Evolutionary conservation across 192 early-diverging fungal species (phyloP).

Genomic region (Backusella mclennaniae): DNA sequence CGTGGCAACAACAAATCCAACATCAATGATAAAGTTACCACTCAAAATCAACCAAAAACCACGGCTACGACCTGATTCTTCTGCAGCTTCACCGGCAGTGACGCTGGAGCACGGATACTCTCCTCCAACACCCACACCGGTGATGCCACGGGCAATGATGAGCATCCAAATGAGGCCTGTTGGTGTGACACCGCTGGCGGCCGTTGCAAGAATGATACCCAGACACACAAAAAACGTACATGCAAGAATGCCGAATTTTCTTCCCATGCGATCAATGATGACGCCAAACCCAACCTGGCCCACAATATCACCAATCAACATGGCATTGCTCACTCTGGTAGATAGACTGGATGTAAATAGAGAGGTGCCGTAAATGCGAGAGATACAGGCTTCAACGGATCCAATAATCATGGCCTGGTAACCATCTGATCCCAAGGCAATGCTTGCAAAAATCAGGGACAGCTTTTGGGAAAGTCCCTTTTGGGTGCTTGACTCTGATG

Average conservation of each 20-base stretch:
- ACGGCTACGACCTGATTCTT: conserved; percentile 43
- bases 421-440: conserved; percentile 46
- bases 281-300: conserved; percentile 48
- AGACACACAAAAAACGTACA: conserved; percentile 41
- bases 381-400: conserved; percentile 40
- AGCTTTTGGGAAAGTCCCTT: conserved; percentile 9
- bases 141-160: conserved; percentile 36
- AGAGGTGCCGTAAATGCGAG: conserved; percentile 37
- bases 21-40: conserved; percentile 48
- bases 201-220: conserved; percentile 40
- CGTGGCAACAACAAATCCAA: conserved; percentile 42
- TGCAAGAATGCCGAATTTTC: conserved; percentile 48
- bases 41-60: conserved; percentile 49
- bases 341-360: conserved; percentile 32
- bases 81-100: conserved; percentile 48
- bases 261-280: conserved; percentile 47
- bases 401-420: conserved; percentile 49
- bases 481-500: not conserved
- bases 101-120: conserved; percentile 53
- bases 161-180: conserved; percentile 45
- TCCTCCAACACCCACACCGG: conserved; percentile 46
- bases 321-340: conserved; percentile 44
- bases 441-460: conserved; percentile 27
- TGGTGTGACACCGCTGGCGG: conserved; percentile 32
- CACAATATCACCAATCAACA: conserved; percentile 47